phyloP scores from a whole-genome alignment of 495 filamentous ascomycete genomes.

The Neurospora sp. region DNA sequence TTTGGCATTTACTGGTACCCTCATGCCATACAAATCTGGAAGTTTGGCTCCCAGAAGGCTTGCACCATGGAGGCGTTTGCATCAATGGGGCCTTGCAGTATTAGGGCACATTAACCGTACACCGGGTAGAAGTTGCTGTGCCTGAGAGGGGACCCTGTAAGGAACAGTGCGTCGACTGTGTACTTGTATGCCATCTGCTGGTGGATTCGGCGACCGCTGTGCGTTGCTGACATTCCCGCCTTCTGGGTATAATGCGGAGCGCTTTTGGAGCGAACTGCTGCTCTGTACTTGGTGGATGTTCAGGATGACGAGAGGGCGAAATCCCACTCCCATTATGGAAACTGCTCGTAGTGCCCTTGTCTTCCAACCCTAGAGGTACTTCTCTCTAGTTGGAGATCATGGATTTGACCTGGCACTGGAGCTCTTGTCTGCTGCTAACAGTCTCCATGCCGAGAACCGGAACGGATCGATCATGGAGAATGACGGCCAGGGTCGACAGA shows the following conservation, averaged over 20 bases:
- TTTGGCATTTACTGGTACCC: neutral
- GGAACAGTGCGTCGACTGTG: neutral
- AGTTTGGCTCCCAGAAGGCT: neutral
- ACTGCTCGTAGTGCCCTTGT: neutral
- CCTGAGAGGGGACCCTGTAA: neutral
- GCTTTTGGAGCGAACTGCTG: neutral
- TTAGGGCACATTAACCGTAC: neutral
- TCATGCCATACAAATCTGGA: neutral
- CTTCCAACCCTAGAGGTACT: neutral
- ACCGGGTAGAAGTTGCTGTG: neutral
- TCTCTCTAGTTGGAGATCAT: neutral
- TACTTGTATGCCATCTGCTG: neutral
- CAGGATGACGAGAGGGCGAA: neutral
- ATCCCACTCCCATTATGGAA: neutral
- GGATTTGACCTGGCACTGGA: neutral
- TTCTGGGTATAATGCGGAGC: neutral
- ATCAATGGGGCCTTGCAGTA: neutral
- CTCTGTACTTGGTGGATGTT: neutral
- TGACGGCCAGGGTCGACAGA: neutral
- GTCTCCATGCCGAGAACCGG: neutral
- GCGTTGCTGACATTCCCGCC: neutral
- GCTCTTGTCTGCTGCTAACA: neutral
- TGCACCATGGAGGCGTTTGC: neutral
- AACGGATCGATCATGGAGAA: neutral
- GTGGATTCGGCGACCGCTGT: neutral